Evolutionary conservation across 176 grass and related monocot genomes (phyloP), one percentile per base, ranked within the genome.

Genomic region (Neostapfia colusana): DNA sequence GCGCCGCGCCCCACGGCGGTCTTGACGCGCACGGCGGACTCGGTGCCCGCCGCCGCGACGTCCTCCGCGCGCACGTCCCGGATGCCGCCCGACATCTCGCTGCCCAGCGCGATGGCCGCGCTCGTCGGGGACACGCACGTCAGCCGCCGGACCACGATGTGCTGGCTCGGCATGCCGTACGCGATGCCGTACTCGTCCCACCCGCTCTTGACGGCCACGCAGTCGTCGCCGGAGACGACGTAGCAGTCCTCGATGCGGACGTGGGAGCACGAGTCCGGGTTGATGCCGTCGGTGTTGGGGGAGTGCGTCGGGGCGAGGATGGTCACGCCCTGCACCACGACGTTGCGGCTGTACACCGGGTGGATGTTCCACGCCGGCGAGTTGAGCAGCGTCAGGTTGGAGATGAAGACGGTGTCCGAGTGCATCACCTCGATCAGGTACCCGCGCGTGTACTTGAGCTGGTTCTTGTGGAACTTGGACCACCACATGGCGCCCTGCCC

Each of bases 111-210:
- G 46, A 98, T 88, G 16, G 88, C 80, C 0, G 95, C 95, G 72
- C 91, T 94, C 4, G 95, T 98, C 3, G 95, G 95, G 0, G 91
- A 98, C 18, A 98, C 79, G 82, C 95, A 98, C 10, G 95, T 94
- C 15, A 98, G 82, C 0, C 91, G 61, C 0, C 89, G 74, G 15
- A 98, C 58, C 4, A 79, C 65, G 67, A 98, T 94, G 85, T 94
- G 95, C 84, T 95, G 23, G 83, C 89, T 92, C 0, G 95, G 95
- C 95, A 98, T 98, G 2, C 85, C 91, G 46, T 78, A 77, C 0
- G 89, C 45, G 55, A 98, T 98, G 76, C 95, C 95, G 68, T 98
- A 98, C 85, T 98, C 91, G 80, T 98, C 95, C 95, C 95, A 98
- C 0, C 95, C 95, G 58, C 87, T 90, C 85, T 98, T 98, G 74